Base-by-base conservation (phyloP, 2,329 filamentous ascomycete species). In the Macrophomina tecta region DNA sequence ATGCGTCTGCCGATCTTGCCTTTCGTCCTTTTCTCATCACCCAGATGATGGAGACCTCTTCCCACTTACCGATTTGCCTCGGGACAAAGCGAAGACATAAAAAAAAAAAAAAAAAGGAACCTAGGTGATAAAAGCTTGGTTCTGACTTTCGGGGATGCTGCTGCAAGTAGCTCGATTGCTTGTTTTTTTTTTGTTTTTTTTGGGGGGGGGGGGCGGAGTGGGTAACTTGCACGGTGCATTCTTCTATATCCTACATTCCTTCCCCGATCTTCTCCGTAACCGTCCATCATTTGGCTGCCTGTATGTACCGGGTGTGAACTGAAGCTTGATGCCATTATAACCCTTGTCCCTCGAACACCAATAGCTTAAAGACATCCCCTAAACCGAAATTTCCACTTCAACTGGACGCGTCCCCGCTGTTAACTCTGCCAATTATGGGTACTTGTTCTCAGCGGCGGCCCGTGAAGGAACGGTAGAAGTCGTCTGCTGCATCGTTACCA, bases 401-500 rank as follows among this genome's bases (percentile, higher is more conserved):
- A 14, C 34, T 46, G 3, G 7, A 38, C 1, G 38, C 18, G 32
- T 34, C 9, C 32, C n/a, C 52, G 68, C 16, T 11, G 49, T 32
- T n/a, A 14, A 16, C 12, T 23, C 30, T 40, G 38, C 28, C 5
- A 28, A 34, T 28, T 4, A 12, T 12, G 34, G 5, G 18, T 38
- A 2, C 11, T 18, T 5, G 16, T 16, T 28, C 32, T 38, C 18
- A 72, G 79, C 90, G 86, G 70, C 91, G 85, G 48, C 91, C 91
- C 83, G 93, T 89, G 80, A 93, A 97, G 65, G 92, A 97, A 60
- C 91, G 87, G 78, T 95, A 97, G 80, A 98, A 97, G 78, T 93
- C 92, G 75, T 97, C 93, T 1, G 91, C 90, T 16, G 91, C 90
- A 75, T 91, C 90, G 67, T 85, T 87, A 68, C 91, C 90, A 9